These are phyloP conservation scores for Malbranchea zuffiana DNA, from an alignment of 2,329 filamentous ascomycete species.

Conservation along the genomic window DNA sequence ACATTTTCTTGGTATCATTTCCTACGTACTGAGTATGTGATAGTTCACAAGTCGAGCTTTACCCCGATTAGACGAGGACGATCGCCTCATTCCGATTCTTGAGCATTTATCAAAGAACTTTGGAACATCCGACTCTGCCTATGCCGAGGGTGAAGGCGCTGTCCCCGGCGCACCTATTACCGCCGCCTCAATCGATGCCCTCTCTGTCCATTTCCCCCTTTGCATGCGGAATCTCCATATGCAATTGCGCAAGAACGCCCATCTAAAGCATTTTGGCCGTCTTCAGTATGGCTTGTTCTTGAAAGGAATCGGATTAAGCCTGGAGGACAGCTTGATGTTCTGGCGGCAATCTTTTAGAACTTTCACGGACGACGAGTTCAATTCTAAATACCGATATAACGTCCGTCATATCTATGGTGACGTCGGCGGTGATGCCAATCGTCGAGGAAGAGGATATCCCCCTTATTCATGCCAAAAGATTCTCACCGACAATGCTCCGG, in stretches of 20 bases:
- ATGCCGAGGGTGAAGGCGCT: conserved; percentile 54
- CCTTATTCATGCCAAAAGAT: conserved; percentile 95
- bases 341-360: conserved; percentile 81
- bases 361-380: conserved; percentile 86
- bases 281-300: conserved; percentile 94
- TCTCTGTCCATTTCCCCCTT: conserved; percentile 73
- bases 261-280: conserved; percentile 86
- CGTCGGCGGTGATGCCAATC: conserved; percentile 82
- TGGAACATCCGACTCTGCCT: conserved; percentile 76
- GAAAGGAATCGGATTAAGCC: conserved; percentile 80
- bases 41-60: conserved; percentile 81
- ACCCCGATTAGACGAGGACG: conserved; percentile 89
- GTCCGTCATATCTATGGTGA: conserved; percentile 91
- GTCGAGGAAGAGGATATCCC: conserved; percentile 75
- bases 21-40: background rate
- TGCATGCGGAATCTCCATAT: conserved; percentile 92
- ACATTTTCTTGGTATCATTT: background rate
- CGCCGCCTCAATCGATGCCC: conserved; percentile 65
- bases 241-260: conserved; percentile 72
- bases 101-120: conserved; percentile 91
- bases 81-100: conserved; percentile 67
- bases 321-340: conserved; percentile 88
- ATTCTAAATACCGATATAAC: conserved; percentile 96
- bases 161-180: conserved; percentile 63
- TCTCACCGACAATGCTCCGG: conserved; percentile 75